Base-by-base conservation (phyloP, 75 land plant genomes). In the Larix kaempferi region DNA sequence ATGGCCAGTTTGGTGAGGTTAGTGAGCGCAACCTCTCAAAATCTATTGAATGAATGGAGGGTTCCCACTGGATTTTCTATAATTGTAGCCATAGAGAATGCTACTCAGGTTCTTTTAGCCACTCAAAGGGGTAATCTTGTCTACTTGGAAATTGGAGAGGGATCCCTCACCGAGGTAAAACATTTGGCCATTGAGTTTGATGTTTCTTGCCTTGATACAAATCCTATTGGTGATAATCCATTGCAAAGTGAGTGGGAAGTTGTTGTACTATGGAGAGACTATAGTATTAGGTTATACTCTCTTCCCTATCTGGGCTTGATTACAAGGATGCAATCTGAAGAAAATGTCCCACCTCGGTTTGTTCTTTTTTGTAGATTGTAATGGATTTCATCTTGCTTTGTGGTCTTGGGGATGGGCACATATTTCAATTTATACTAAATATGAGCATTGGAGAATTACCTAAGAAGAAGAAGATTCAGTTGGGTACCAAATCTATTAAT, bases 211-310 rank as follows among this genome's bases (percentile, higher is more conserved):
- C 90, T 98, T 44, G 98, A 98, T 85, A 91, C 95, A 66, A 95
- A 93, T 79, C 98, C 99, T 1, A 91, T 98, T 78, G 99, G 96
- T 35, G 88, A 91, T 26, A 82, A 93, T 82, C 87, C 90, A 16
- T 83, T 85, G 49, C 84, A 76, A 26, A 95, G 94, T 71, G 78
- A 85, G 12, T 71, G 93, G 71, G 99, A 92, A 69, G 99, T 91
- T 14, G 96, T 98, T 78, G 99, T 98, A 73, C 90, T 98, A 91
- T 98, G 99, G 98, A 95, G 92, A 41, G 96, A 98, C 76, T 90
- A 91, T 37, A 98, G 93, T 80, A 96, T 95, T 17, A 81, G 93
- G 74, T 83, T 98, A 77, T 98, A 87, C 80, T 91, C 98, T 4
- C 90, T 98, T 67, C 99, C 99, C 35, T 81, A 89, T 73, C 85